Percentiles rank a stretch among this genome's conserved stretches.
Conservation (phyloP, 192 early-diverging fungal species). For the Obelidium mucronatum region DNA sequence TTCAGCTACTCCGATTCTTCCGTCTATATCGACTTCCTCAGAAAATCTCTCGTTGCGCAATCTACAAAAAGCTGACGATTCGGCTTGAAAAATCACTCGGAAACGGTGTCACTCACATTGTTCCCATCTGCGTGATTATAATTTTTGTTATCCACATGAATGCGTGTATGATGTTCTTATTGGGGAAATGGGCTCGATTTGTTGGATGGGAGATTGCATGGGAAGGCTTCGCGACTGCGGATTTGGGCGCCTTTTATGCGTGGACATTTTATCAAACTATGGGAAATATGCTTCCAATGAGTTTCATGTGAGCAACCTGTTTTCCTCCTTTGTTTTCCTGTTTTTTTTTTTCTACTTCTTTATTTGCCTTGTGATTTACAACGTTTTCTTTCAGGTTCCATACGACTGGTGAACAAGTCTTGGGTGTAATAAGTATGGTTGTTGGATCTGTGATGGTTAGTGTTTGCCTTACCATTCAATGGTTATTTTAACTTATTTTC, state of each 20-base stretch:
- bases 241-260: background rate
- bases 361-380: background rate
- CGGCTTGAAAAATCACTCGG: background rate
- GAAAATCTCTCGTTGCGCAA: background rate
- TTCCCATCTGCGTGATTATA: slow-evolving; percentile 18
- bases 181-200: slow-evolving; percentile 22
- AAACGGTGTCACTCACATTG: background rate
- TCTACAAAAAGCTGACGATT: background rate
- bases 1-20: slow-evolving; percentile 2
- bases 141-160: slow-evolving; percentile 15
- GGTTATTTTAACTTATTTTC: background rate
- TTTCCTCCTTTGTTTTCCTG: background rate
- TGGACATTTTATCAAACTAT: slow-evolving; percentile 29
- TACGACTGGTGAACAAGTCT: background rate
- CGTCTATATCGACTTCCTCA: background rate
- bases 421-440: background rate
- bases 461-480: background rate
- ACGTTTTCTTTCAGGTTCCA: slow-evolving; percentile 8
- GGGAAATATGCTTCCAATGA: slow-evolving; percentile 32
- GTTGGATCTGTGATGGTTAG: slow-evolving; percentile 20
- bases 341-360: no score
- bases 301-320: slow-evolving; percentile 3
- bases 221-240: slow-evolving; percentile 4
- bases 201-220: slow-evolving; percentile 13
- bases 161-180: slow-evolving; percentile 21